Conservation (phyloP, 805 yeast genomes). For the Cyberlindnera mississippiensis region DNA sequence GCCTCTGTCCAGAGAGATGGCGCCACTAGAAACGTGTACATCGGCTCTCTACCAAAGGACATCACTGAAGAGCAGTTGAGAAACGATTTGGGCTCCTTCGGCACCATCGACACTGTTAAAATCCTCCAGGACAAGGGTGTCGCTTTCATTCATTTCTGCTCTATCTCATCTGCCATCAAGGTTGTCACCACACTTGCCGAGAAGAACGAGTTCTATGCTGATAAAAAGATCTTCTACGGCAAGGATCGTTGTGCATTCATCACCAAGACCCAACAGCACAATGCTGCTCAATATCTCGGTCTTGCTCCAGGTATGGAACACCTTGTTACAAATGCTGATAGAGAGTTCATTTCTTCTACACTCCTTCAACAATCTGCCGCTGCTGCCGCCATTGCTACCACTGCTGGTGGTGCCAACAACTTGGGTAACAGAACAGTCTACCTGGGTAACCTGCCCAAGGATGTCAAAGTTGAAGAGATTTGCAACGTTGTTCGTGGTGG, state of each 20-base stretch:
- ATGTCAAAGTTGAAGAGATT: slow-evolving; percentile 83
- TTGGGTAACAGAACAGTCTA: slow-evolving; percentile 92
- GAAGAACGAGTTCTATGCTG: slow-evolving; percentile 60
- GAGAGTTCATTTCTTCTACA: slow-evolving; percentile 59
- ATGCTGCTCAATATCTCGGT: slow-evolving; percentile 93
- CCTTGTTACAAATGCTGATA: slow-evolving; percentile 63
- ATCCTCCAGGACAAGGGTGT: slow-evolving; percentile 75
- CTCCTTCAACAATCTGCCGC: slow-evolving; percentile 93
- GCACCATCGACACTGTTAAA: slow-evolving; percentile 82
- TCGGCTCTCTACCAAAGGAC: slow-evolving; percentile 72
- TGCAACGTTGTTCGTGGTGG: slow-evolving; percentile 98
- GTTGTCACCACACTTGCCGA: slow-evolving; percentile 74
- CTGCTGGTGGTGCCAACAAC: slow-evolving; percentile 90
- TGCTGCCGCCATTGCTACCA: slow-evolving; percentile 94
- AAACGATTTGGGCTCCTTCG: slow-evolving; percentile 66
- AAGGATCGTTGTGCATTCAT: slow-evolving; percentile 94
- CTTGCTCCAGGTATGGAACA: slow-evolving; percentile 87
- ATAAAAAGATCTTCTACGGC: slow-evolving; percentile 82
- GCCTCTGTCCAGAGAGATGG: slow-evolving; percentile 77
- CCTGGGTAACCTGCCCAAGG: slow-evolving; percentile 85
- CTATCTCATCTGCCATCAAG: slow-evolving; percentile 80
- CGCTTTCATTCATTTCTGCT: slow-evolving; percentile 87
- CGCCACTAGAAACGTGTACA: slow-evolving; percentile 90
- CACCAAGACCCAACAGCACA: slow-evolving; percentile 92
- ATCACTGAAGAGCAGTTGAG: slow-evolving; percentile 63